Evolutionary conservation across 352 stramenopile species (phyloP), one percentile per base, ranked within the genome.

Genomic region (Stramenopiles sp.): DNA sequence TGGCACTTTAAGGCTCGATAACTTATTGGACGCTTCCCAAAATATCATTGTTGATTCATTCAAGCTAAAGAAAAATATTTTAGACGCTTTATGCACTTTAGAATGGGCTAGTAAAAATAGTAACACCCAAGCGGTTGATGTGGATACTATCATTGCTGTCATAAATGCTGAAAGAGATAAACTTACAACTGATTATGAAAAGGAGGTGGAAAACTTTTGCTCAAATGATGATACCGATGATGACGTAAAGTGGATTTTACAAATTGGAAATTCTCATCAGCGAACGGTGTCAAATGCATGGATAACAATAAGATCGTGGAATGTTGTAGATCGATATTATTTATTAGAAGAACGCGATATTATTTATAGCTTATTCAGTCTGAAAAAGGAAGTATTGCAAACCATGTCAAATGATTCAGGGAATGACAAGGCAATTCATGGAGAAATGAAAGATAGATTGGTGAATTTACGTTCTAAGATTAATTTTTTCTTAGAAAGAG

Each of bases 61-160:
- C 31, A 33, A 13, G 13, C 4, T 33, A 7, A 76, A 33, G 13
- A 76, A 33, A 13, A 33, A 76, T 4, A 4, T 33, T 13, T 4
- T 76, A 33, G 4, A 76, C 4, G 65, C 30, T 33, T 13, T 76
- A 4, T 76, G 65, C 13, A 76, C 30, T 4, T 13, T 76, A 76
- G 65, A 76, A 13, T 76, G 65, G 65, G 65, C 65, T 33, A 76
- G 65, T 20, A 76, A 33, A 20, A 76, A 76, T 33, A 4, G 65
- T 33, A 33, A 76, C 4, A 13, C 4, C 13, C 30, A 76, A 7
- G 31, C 4, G 31, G 4, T 76, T 13, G 30, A 33, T 33, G 31
- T 31, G 4, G 31, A 76, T 76, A 4, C 30, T 13, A 4, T 31
- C 30, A 4, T 33, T 1, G 4, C 65, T 76, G 65, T 76, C 65